Evolutionary conservation across 2,329 filamentous ascomycete genomes (phyloP).

Genomic region (Arthrinium puccinioides): DNA sequence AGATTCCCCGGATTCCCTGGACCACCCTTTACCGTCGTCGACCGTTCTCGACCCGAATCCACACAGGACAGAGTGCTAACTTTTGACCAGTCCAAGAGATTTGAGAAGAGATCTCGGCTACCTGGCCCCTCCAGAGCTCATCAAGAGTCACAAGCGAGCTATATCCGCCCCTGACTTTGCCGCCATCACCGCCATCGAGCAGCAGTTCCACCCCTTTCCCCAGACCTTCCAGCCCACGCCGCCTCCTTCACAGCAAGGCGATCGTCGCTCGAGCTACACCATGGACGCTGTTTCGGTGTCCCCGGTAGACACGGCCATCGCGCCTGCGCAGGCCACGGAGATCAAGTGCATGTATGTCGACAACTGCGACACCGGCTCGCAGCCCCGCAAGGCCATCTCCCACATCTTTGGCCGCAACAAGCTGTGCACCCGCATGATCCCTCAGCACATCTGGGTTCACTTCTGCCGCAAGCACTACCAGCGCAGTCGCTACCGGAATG

Average conservation of each 20-base stretch:
- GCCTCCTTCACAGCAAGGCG: conserved; percentile 16
- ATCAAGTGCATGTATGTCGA: conserved; percentile 46
- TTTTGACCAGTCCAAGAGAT: conserved; percentile 8
- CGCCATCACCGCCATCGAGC: conserved; percentile 15
- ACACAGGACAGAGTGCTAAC: background rate
- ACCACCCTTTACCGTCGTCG: no score
- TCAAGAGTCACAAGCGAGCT: conserved; percentile 38
- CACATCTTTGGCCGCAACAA: conserved; percentile 84
- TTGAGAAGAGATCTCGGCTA: conserved; percentile 4
- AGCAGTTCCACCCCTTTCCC: conserved; percentile 13
- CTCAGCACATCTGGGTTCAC: conserved; percentile 63
- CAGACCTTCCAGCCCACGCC: conserved; percentile 18
- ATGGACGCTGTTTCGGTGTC: conserved; percentile 14
- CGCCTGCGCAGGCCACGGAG: conserved; percentile 14
- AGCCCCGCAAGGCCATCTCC: conserved; percentile 67
- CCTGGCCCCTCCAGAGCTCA: conserved; percentile 11
- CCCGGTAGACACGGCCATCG: conserved; percentile 6
- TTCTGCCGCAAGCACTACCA: conserved; percentile 82
- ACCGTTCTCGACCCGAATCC: no score
- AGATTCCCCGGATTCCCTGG: no score
- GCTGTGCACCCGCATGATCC: conserved; percentile 63
- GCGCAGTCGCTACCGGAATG: conserved; percentile 62
- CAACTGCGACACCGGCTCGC: conserved; percentile 52
- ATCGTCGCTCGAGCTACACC: conserved; percentile 9
- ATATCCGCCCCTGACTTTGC: conserved; percentile 41